Base-by-base conservation (phyloP, 495 filamentous ascomycete species). In the Penicillium ochrochloron region DNA sequence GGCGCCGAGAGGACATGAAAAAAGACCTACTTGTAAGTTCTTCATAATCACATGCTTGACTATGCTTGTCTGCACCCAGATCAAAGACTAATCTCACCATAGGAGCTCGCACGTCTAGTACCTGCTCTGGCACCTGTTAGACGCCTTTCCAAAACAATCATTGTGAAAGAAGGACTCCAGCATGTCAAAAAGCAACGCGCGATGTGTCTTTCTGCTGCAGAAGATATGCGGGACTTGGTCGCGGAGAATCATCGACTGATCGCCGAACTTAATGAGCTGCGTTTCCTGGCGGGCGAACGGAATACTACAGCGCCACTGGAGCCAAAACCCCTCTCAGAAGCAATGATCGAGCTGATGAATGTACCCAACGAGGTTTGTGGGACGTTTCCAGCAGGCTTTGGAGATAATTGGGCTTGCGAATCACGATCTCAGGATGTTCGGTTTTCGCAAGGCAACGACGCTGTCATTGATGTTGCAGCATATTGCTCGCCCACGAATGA, bases 1-100 rank as follows among this genome's bases (percentile, higher is more conserved):
- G 25, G 5, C 48, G 48, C 5, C 48, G 48, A 52, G 48, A 52
- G 25, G 25, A 52, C 15, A 52, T 52, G 48, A 59, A 59, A 9
- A 59, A 44, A 21, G 29, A 59, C 25, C 57, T 52, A 25, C 48
- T 52, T 15, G 46, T 50, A 50, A 15, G 23, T 15, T 0, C 23
- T 27, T 23, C 6, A 15, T 27, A 0, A 50, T 29, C 14, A 7
- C 25, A 17, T 11, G 7, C 11, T 25, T 19, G 25, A 10, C 9
- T 29, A 27, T 29, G 12, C 6, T 2, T 2, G 2, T 7, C 6
- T n/a, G n/a, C n/a, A n/a, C n/a, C 12, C 11, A 46, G 15, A 15
- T 9, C 15, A 10, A 19, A 21, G 48, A 3, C 25, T 51, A 29
- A 51, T 17, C 11, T 6, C 1, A 4, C 48, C 31, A 6, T 5